These are phyloP conservation scores for Mycena citricolor DNA, from an alignment of 1,284 basidiomycete species.

Conservation along the genomic window DNA sequence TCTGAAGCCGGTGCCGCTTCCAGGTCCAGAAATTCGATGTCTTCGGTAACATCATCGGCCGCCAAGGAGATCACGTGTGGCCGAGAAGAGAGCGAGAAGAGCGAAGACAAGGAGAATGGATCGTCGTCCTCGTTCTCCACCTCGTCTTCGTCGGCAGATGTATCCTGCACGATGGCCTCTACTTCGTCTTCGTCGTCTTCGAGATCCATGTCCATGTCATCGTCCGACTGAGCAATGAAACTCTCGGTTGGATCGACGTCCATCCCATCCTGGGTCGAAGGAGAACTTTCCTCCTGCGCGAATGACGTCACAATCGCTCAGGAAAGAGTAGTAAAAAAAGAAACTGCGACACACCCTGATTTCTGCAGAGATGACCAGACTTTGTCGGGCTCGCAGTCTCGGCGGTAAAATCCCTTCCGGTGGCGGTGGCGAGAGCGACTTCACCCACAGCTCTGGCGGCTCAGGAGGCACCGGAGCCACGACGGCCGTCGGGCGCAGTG, in stretches of 20 bases:
- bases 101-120: constrained; percentile 16
- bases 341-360: no score
- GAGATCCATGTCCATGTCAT: constrained; percentile 21
- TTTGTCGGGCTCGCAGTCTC: constrained; percentile 17
- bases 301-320: no score
- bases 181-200: constrained; percentile 19
- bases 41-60: no score
- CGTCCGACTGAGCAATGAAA: constrained; percentile 14
- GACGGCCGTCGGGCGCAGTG: neutral
- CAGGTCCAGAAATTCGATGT: no score
- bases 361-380: no score
- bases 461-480: neutral
- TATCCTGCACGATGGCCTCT: no score
- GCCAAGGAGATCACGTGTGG: no score
- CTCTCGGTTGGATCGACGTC: constrained; percentile 19
- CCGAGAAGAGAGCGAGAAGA: no score
- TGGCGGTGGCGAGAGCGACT: constrained; percentile 18
- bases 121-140: constrained; percentile 6
- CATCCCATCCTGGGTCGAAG: no score
- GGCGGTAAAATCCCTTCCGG: constrained; percentile 21
- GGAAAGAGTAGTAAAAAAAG: no score
- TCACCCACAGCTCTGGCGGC: constrained; percentile 4
- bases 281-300: no score
- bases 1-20: constrained; percentile 4
- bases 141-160: no score